phyloP scores from a whole-genome alignment of 495 filamentous ascomycete genomes.

The Xylaria castorea region DNA sequence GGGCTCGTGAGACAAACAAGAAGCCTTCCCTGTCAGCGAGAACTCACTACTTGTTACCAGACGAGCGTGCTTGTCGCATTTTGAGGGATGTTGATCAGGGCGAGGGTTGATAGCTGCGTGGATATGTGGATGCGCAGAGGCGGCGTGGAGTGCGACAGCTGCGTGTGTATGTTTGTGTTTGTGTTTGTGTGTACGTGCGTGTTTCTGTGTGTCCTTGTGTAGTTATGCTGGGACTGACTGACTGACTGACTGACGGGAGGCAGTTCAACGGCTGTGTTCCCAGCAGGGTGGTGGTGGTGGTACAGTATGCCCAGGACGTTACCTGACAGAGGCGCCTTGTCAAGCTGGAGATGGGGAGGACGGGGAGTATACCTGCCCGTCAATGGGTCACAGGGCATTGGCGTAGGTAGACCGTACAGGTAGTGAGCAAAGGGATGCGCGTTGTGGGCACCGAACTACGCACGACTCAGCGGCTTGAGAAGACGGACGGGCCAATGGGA shows the following conservation, averaged over 20 bases:
- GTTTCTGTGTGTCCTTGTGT: background rate
- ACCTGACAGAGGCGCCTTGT: conserved; percentile 14
- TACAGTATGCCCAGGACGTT: background rate
- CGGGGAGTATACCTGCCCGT: conserved; percentile 1
- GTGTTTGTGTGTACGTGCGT: background rate
- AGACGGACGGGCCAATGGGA: conserved; percentile 14
- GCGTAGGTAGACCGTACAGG: background rate
- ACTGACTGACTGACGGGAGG: background rate
- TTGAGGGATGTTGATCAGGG: conserved; percentile 5
- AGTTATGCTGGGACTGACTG: background rate
- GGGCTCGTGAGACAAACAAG: conserved; percentile 1
- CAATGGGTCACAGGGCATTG: background rate
- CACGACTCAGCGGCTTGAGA: conserved; percentile 1
- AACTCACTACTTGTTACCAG: conserved; percentile 20
- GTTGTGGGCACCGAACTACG: conserved; percentile 2
- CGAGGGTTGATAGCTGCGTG: conserved; percentile 3
- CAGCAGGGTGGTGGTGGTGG: background rate
- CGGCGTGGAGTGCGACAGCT: background rate
- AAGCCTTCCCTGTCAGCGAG: conserved; percentile 16
- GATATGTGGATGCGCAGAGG: background rate
- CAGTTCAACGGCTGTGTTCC: background rate
- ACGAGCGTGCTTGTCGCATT: conserved; percentile 23
- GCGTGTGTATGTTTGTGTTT: background rate
- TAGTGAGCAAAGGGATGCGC: background rate
- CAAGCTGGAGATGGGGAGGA: background rate